Conservation (phyloP, 306 rosid genomes). For the Alnus glutinosa region DNA sequence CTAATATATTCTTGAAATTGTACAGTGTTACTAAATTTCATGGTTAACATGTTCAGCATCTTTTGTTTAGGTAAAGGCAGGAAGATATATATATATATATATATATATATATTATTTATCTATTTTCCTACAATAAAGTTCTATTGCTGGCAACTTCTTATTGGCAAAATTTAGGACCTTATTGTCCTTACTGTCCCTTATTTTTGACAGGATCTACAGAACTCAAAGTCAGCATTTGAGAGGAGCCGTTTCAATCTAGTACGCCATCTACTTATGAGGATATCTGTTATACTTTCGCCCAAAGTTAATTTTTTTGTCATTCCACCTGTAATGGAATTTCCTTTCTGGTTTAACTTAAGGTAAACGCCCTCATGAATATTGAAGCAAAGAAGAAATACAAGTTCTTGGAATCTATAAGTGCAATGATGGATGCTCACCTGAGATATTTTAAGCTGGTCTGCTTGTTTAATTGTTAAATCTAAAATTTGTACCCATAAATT, state of each 20-base stretch:
- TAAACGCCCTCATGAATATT: slow-evolving; percentile 79
- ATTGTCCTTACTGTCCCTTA: slow-evolving; percentile 22
- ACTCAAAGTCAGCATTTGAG: slow-evolving; percentile 93
- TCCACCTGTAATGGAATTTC: slow-evolving; percentile 41
- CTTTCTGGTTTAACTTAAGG: slow-evolving; percentile 76
- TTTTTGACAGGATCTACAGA: slow-evolving; percentile 78
- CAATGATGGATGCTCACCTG: slow-evolving; percentile 97
- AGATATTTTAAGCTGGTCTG: slow-evolving; percentile 97
- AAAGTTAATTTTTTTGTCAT: slow-evolving; percentile 18
- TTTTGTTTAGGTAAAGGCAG: background rate
- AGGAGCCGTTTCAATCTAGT: slow-evolving; percentile 98
- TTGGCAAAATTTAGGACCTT: slow-evolving; percentile 12
- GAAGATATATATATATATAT: background rate
- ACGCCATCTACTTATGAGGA: slow-evolving; percentile 44
- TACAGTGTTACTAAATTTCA: background rate
- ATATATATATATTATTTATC: no score
- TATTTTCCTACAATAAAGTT: background rate
- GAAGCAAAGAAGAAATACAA: slow-evolving; percentile 95
- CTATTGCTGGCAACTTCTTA: background rate
- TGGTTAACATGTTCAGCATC: background rate
- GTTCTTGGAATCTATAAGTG: slow-evolving; percentile 94
- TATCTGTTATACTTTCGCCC: slow-evolving; percentile 15
- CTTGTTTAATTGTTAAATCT: slow-evolving; percentile 27
- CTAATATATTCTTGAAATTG: background rate
- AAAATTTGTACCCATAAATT: slow-evolving; percentile 25